Evolutionary conservation across 768 basidiomycete species (phyloP), one percentile per base, ranked within the genome.

Genomic region (Russula foetens): DNA sequence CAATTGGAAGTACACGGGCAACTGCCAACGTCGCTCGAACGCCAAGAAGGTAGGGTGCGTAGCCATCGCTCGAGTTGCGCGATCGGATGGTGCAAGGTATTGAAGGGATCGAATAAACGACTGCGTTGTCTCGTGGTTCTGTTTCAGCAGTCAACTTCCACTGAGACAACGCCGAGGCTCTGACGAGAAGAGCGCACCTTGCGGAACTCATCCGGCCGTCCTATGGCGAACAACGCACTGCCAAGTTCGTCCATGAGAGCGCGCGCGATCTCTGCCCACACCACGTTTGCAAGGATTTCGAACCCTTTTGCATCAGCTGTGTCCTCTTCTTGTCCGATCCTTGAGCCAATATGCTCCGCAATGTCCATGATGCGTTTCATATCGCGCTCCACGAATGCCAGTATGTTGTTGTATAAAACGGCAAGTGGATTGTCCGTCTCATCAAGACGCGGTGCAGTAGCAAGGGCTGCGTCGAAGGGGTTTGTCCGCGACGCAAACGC

Each of bases 1-100:
- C 62, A 99, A 76, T 69, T 99, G 97, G 71, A 96, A 98, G 70
- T 98, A 98, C 9, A 98, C 89, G 1, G 92, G 90, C 3, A 99
- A 80, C 70, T 98, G 97, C 95, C 97, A 99, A 38, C 93, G 81
- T 62, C 82, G 79, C 69, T 88, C 83, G 69, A 98, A 97, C 1
- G 84, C 72, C 24, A 68, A 64, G 70, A 86, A 96, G 4, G 84
- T 76, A 0, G 84, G 81, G 70, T 92, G 89, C 4, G 75, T 69
- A 3, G 92, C 83, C 81, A 98, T 85, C 3, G 78, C 75, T 61
- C 84, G 76, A 9, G 95, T 80, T 3, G 90, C 81, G 29, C 79
- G 77, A 17, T 79, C 72, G 2, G 92, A 90, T 0, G 94, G 91
- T 0, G 91, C 88, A 15, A 95, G 76, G 47, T 82, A 80, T 70